Base-by-base conservation (phyloP, 257 asterid genomes). In the Jasminum sambac region DNA sequence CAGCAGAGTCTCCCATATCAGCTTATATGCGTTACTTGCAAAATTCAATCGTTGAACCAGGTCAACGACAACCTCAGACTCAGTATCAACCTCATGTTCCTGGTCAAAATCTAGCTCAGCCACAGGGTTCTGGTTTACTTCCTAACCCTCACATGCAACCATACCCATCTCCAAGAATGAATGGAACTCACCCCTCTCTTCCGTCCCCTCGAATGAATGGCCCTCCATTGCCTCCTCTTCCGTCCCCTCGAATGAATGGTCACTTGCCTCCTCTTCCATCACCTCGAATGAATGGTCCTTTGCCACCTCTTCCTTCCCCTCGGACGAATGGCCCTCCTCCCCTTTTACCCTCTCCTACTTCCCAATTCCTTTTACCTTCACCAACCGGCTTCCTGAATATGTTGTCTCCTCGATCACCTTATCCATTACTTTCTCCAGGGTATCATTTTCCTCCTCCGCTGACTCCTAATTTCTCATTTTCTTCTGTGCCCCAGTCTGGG, bases 11-110 rank as follows among this genome's bases (percentile, higher is more conserved):
- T 70, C 96, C 98, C 2, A 77, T 88, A 64, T 88, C 97, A 3
- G 95, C 87, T 63, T 92, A 92, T 76, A 88, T 90, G 98, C 86
- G 95, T 0, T 88, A 90, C 77, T 91, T 92, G 78, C 98, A 92
- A 50, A 85, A 80, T 80, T 92, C 96, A 8, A 76, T 92, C 61
- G 69, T 80, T 11, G 95, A 90, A 75, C 71, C 87, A 2, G 88
- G 85, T 60, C 83, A 81, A 4, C 70, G 80, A 37, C 90, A 83
- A 36, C 70, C 72, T 30, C 81, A 77, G 12, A 26, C 79, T 59
- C 79, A 72, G 8, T 79, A 79, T 41, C 87, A 79, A 69, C 63
- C 78, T 67, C 83, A 74, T 8, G 12, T 23, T 66, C 60, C 41
- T 17, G 77, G 71, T 68, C 80, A 71, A 66, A 63, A 48, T 61